phyloP scores from a whole-genome alignment of 331 rosid genomes.

The Pyracantha coccinea region DNA sequence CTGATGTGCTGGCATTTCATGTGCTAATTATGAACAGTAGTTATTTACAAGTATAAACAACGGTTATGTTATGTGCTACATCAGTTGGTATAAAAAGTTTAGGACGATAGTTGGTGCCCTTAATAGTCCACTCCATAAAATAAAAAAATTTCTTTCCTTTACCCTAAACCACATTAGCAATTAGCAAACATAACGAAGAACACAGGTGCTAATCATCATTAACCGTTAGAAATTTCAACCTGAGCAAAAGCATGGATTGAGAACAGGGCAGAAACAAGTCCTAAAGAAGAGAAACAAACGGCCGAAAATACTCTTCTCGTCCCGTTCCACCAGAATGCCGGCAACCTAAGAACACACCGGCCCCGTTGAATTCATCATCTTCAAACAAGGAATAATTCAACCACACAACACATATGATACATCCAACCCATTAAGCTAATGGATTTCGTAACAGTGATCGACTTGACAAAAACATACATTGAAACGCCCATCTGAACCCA shows the following conservation, averaged over 20 bases:
- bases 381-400: neutral
- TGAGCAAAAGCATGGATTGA: neutral
- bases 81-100: too few relatives aligned
- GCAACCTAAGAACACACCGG: neutral
- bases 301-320: neutral
- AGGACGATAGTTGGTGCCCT: too few relatives aligned
- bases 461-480: neutral
- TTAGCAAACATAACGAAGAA: neutral
- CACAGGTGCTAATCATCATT: neutral
- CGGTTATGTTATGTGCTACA: too few relatives aligned
- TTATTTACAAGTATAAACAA: too few relatives aligned
- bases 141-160: neutral
- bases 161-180: neutral
- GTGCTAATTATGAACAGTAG: neutral
- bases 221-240: neutral
- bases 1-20: neutral
- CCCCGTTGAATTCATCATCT: neutral
- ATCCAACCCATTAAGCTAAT: conserved; percentile 14
- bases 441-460: neutral
- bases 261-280: neutral
- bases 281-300: neutral
- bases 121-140: neutral
- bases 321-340: neutral
- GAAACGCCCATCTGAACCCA: neutral
- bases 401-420: neutral